Evolutionary conservation across 2,329 filamentous ascomycete species (phyloP), one percentile per base, ranked within the genome.

Genomic region (Calonectria crousiana): DNA sequence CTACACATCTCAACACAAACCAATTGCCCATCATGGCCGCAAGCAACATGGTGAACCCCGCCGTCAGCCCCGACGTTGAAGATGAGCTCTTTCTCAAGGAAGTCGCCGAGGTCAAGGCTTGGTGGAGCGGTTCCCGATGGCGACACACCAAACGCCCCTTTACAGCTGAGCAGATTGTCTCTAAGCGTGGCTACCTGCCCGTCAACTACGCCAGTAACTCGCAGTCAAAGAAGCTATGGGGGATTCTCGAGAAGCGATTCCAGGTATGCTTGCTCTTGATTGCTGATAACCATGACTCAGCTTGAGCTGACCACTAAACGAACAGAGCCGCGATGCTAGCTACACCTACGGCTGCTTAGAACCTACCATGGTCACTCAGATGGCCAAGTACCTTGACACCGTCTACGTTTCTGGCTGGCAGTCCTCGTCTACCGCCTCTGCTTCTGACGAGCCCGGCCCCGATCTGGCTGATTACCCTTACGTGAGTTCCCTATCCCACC

Each of bases 351-450:
- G 97, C 82, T 98, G 97, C 87, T 90, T 99, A 78, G 97, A 99
- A 84, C 97, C 97, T 14, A 98, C 98, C 71, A 98, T 98, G 95
- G 91, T 99, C 84, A 98, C 97, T 34, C 97, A 99, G 86, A 99
- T 99, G 97, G 96, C 96, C 81, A 98, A 98, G 87, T 98, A 97
- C 86, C 90, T 99, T 76, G 97, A 99, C 84, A 99, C 97, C 41
- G 95, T 99, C 84, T 99, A 99, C 85, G 97, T 99, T 76, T 98
- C 97, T 69, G 97, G 97, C 77, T 99, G 97, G 97, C 97, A 99
- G 87, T 98, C 95, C 78, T 98, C 96, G 2, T 98, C 96, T 30
- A 99, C 97, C 10, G 97, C 97, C 65, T 98, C 96, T 3, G 92
- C 95, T 2, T 96, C 96, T 9, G 95, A 99, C 81, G 97, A 99